Evolutionary conservation across 139 green algal species (phyloP).

Genomic region (Spirogloea muscicola): DNA sequence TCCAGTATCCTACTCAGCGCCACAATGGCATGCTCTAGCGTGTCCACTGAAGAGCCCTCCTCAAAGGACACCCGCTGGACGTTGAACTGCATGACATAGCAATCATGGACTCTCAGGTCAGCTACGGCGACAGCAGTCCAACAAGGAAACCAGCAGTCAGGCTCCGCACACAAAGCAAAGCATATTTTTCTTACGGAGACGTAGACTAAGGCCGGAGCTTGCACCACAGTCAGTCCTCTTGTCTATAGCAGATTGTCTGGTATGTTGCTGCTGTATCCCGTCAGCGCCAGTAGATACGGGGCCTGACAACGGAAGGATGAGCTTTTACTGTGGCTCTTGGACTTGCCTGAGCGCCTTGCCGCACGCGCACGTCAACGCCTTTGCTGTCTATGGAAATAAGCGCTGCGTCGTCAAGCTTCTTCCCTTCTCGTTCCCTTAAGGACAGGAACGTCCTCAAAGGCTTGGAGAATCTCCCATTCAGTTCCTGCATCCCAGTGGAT

Average conservation of each 20-base stretch:
- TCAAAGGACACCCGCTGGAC: conserved; percentile 32
- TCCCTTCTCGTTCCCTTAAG: neutral
- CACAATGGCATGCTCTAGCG: conserved; percentile 13
- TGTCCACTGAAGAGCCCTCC: conserved; percentile 2
- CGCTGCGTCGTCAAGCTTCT: conserved; percentile 62
- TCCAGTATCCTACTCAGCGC: neutral
- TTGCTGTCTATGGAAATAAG: conserved; percentile 90
- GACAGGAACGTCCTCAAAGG: conserved; percentile 60
- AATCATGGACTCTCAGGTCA: neutral
- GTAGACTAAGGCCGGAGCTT: neutral
- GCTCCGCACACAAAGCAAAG: neutral
- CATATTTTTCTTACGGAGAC: neutral
- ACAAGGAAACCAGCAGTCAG: neutral
- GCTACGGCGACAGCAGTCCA: neutral
- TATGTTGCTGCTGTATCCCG: too few species aligned
- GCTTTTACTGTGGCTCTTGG: too few species aligned
- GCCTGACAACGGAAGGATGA: too few species aligned
- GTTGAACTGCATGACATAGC: conserved; percentile 21
- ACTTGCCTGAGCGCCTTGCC: conserved; percentile 39
- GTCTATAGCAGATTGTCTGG: conserved; percentile 1
- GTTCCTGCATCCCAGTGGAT: neutral
- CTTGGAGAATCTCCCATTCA: conserved; percentile 37
- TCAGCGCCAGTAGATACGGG: too few species aligned
- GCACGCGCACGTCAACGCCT: conserved; percentile 82
- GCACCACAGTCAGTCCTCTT: neutral